phyloP scores from a whole-genome alignment of 192 early-diverging fungal genomes.

The Cladochytrium replicatum region DNA sequence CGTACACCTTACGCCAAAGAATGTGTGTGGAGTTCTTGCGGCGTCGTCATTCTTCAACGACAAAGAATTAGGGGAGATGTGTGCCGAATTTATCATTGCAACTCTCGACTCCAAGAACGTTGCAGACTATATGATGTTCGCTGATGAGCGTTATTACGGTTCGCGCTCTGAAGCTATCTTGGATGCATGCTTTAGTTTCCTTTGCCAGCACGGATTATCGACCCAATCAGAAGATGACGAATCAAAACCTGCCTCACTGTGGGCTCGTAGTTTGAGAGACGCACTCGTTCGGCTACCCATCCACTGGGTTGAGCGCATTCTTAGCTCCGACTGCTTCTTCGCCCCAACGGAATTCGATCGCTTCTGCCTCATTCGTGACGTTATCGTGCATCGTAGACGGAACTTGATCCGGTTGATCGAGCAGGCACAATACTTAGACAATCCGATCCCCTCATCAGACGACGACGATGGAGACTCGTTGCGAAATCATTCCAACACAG shows the following conservation, averaged over 20 bases:
- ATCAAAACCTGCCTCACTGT: background rate
- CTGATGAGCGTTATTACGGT: constrained; percentile 27
- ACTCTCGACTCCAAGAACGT: constrained; percentile 20
- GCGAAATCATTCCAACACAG: background rate
- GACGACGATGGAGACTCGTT: background rate
- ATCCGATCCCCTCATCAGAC: too few species aligned
- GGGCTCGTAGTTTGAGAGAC: too few species aligned
- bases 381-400: constrained; percentile 10
- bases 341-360: constrained; percentile 20
- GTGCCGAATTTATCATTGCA: constrained; percentile 17
- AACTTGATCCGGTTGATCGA: background rate
- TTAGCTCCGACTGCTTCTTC: constrained; percentile 30
- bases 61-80: constrained; percentile 10
- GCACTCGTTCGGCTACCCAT: constrained; percentile 17
- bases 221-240: background rate
- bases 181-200: constrained; percentile 21
- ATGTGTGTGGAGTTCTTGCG: constrained; percentile 19
- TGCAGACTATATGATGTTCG: constrained; percentile 24
- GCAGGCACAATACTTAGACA: too few species aligned
- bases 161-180: constrained; percentile 19
- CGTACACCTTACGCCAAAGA: constrained; percentile 9
- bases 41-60: constrained; percentile 30
- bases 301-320: constrained; percentile 23
- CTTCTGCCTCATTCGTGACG: constrained; percentile 16
- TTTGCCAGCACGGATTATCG: constrained; percentile 26